A percentile compares a stretch with the other conserved stretches of the same genome.
phyloP scores from a whole-genome alignment of 257 asterid genomes.

The Anisodus acutangulus region DNA sequence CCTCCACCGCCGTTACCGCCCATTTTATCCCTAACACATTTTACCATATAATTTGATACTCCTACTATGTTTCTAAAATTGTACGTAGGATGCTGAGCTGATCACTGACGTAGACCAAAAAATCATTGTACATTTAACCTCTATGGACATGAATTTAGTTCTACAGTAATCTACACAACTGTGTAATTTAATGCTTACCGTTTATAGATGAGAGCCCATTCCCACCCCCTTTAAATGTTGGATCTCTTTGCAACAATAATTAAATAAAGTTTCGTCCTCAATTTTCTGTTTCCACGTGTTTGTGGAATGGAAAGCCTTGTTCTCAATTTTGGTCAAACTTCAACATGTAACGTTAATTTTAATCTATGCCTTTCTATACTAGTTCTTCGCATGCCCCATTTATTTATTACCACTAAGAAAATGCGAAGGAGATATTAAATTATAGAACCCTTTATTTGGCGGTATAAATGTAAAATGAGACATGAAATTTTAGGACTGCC shows the following conservation, averaged over 20 bases:
- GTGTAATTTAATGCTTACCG: background rate
- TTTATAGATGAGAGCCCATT: background rate
- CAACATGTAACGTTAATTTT: background rate
- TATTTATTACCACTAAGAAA: background rate
- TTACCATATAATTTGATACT: too few species aligned
- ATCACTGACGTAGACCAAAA: background rate
- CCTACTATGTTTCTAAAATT: too few species aligned
- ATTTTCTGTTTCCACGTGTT: background rate
- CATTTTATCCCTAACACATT: too few species aligned
- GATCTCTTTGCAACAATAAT: background rate
- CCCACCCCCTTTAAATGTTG: background rate
- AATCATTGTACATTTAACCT: background rate
- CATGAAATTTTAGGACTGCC: background rate
- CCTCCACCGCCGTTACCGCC: too few species aligned
- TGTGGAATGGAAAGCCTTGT: background rate
- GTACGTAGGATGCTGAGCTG: background rate
- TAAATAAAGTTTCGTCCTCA: background rate
- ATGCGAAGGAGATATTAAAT: background rate
- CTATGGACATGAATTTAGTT: background rate
- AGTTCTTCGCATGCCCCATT: background rate
- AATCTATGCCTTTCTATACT: background rate
- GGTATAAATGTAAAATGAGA: background rate
- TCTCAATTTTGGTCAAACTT: background rate
- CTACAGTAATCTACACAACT: background rate
- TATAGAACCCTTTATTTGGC: background rate